Base-by-base conservation (phyloP, 148 eudicot genomes). In the Polygonum aviculare region DNA sequence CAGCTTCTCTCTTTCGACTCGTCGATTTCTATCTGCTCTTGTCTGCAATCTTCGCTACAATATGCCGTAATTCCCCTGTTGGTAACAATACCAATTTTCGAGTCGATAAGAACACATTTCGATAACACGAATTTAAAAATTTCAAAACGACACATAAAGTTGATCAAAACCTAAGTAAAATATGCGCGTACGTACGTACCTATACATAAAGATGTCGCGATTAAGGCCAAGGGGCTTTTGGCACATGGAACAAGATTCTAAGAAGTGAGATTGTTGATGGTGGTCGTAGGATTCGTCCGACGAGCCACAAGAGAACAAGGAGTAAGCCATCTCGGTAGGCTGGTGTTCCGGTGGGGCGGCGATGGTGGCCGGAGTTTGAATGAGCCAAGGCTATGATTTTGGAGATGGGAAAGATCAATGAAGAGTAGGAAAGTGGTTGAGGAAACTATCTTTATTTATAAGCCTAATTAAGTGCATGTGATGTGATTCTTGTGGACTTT, bases 201-300 rank as follows among this genome's bases (percentile, higher is more conserved):
- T 85, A 83, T 88, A 84, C 89, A 86, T 86, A 75, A 79, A 86
- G 74, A 86, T 88, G 82, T 84, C 91, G 40, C 78, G 83, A 76
- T 85, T 82, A 14, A 9, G 63, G 49, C 77, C 72, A 8, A 86
- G 83, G 6, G 80, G 81, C 31, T 75, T 52, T 62, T 75, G 51
- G n/a, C 77, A 75, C 26, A 54, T 22, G 26, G 55, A 75, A 39
- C 77, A 75, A 11, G 44, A 38, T 35, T 75, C 77, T 0, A 75
- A 40, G 65, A 75, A 55, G 33, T 52, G 67, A 21, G 69, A 22
- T 19, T 19, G 62, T 7, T 21, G 62, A 21, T 55, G 62, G 62
- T 21, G 62, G 31, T 12, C 54, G 54, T 15, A 50, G n/a, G 3
- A 3, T 50, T 50, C 54, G 3, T 50, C 54, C 54, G n/a, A 50